These are phyloP conservation scores for Aspergillus homomorphus DNA, from an alignment of 495 filamentous ascomycete species.

Conservation along the genomic window DNA sequence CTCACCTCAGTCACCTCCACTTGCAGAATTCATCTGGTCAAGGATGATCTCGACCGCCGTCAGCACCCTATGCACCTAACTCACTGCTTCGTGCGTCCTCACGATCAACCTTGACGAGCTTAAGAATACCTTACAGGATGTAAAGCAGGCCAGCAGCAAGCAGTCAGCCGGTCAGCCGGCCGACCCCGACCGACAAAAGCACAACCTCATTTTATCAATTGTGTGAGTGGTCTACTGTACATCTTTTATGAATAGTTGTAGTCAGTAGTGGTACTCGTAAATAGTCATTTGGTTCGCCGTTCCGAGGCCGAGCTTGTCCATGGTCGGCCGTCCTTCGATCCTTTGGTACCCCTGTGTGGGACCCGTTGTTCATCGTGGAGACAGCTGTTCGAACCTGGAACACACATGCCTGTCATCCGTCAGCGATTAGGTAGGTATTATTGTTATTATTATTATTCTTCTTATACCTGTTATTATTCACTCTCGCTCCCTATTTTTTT, in stretches of 20 bases:
- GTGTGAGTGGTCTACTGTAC: too few species aligned
- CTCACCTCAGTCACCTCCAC: background rate
- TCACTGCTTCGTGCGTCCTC: slow-evolving; percentile 6
- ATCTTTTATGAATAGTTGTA: too few species aligned
- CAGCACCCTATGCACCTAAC: slow-evolving; percentile 13
- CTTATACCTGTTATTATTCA: too few species aligned
- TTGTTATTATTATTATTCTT: background rate
- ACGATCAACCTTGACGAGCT: background rate
- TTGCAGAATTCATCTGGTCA: background rate
- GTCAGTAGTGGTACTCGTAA: too few species aligned
- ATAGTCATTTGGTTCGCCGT: slow-evolving; percentile 1
- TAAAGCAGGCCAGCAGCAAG: background rate
- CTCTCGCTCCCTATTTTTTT: too few species aligned
- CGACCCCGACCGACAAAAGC: background rate
- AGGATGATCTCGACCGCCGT: slow-evolving; percentile 7
- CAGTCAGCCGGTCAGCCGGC: background rate
- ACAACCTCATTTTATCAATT: too few species aligned
- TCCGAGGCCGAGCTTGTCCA: slow-evolving; percentile 12
- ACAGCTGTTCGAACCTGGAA: slow-evolving; percentile 27
- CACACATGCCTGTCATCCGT: slow-evolving; percentile 17
- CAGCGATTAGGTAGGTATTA: slow-evolving; percentile 3
- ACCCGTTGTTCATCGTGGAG: slow-evolving; percentile 20
- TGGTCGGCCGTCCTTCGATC: slow-evolving; percentile 3
- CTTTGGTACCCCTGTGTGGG: slow-evolving; percentile 14
- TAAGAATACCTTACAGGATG: slow-evolving; percentile 9